phyloP scores from a whole-genome alignment of 2,329 filamentous ascomycete species.

The Scorias spongiosa region DNA sequence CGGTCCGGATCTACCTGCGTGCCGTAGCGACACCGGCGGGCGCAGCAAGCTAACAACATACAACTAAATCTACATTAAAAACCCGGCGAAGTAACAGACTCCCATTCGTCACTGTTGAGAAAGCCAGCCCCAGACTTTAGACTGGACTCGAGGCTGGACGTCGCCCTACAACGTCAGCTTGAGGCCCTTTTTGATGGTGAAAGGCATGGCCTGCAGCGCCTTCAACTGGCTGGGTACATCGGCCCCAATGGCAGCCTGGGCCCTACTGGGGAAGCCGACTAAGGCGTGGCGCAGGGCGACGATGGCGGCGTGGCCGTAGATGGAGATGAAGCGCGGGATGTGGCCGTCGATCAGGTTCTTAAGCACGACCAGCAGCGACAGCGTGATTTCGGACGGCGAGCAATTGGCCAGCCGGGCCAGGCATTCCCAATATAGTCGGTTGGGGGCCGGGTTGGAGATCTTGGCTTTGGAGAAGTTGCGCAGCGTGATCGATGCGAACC shows the following conservation, averaged over 20 bases:
- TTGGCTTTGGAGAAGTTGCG: slow-evolving; percentile 62
- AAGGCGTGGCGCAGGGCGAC: slow-evolving; percentile 55
- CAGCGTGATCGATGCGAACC: slow-evolving; percentile 68
- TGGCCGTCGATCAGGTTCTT: slow-evolving; percentile 45
- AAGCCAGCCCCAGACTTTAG: no score
- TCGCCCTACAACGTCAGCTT: slow-evolving; percentile 7
- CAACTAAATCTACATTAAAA: no score
- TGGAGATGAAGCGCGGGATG: slow-evolving; percentile 58
- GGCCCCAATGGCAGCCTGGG: background rate
- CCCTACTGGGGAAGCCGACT: slow-evolving; percentile 49
- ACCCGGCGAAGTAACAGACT: no score
- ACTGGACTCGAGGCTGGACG: background rate
- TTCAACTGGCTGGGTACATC: slow-evolving; percentile 1
- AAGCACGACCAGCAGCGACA: slow-evolving; percentile 35
- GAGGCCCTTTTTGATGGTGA: slow-evolving; percentile 5
- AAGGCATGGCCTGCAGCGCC: slow-evolving; percentile 4
- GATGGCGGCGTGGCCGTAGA: slow-evolving; percentile 67
- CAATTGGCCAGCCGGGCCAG: slow-evolving; percentile 66
- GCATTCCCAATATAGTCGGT: slow-evolving; percentile 66
- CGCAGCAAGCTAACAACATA: no score
- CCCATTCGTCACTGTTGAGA: no score
- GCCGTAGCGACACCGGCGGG: no score
- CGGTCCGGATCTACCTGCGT: no score
- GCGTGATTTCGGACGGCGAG: slow-evolving; percentile 35
- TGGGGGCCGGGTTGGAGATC: slow-evolving; percentile 59